These are phyloP conservation scores for Aspergillus terreus DNA, from an alignment of 2,329 filamentous ascomycete genomes.

Conservation along the genomic window DNA sequence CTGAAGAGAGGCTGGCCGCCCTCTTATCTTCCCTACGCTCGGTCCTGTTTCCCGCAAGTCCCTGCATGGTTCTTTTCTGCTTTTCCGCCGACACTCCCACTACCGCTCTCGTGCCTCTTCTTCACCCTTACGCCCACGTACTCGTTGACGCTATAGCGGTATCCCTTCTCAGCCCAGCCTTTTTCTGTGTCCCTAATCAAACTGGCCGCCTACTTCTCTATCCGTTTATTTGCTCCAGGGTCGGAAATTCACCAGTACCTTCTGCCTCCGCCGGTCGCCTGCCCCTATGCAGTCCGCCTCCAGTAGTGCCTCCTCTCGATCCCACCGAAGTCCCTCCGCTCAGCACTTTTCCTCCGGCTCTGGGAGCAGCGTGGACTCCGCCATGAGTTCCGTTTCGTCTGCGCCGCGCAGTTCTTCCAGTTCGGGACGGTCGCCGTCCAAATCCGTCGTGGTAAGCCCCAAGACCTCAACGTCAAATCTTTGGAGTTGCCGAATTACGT, in stretches of 20 bases:
- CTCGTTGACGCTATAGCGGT: neutral
- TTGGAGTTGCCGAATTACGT: neutral
- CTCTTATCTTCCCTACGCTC: neutral
- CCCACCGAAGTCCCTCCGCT: constrained; percentile 49
- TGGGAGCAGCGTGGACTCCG: constrained; percentile 47
- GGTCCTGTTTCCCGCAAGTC: neutral
- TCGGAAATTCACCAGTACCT: constrained; percentile 2
- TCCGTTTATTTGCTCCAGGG: neutral
- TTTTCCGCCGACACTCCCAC: constrained; percentile 2
- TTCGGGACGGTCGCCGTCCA: constrained; percentile 59
- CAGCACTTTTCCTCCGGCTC: constrained; percentile 26
- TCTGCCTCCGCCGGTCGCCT: neutral
- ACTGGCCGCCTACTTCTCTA: neutral
- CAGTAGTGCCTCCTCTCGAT: constrained; percentile 14
- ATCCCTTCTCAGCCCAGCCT: neutral
- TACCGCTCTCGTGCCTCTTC: neutral
- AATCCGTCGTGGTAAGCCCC: constrained; percentile 57
- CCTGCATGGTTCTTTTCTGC: constrained; percentile 1
- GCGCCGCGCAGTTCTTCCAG: constrained; percentile 63
- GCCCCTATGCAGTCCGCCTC: constrained; percentile 20
- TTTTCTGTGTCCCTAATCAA: neutral
- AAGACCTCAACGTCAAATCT: no score
- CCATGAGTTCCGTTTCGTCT: constrained; percentile 54
- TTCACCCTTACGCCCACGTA: constrained; percentile 12
- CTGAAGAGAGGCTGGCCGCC: neutral